These are phyloP conservation scores for Saccharomyces hybrid DNA, from an alignment of 1,139 yeast genomes.

Conservation along the genomic window DNA sequence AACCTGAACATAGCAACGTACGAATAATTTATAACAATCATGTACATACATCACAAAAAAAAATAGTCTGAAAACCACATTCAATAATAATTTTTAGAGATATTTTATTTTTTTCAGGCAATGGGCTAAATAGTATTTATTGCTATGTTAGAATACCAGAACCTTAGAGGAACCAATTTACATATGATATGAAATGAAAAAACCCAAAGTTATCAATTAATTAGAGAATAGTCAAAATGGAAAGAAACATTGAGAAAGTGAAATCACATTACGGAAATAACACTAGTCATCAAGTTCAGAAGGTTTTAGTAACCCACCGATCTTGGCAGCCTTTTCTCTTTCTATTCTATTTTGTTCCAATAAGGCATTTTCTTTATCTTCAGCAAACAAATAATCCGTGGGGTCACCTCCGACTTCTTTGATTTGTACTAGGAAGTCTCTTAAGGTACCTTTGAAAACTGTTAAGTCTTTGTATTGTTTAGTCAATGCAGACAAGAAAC, in stretches of 20 bases:
- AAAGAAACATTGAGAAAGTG: background rate
- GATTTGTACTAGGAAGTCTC: conserved; percentile 95
- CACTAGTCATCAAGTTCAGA: conserved; percentile 77
- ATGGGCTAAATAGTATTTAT: background rate
- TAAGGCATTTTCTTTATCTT: conserved; percentile 77
- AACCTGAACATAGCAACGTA: background rate
- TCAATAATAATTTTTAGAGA: background rate
- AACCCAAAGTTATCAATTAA: background rate
- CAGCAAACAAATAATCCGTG: conserved; percentile 89
- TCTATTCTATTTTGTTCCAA: conserved; percentile 62
- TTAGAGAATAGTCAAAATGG: background rate
- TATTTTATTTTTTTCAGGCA: background rate
- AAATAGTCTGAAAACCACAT: background rate
- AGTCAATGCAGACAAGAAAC: conserved; percentile 72
- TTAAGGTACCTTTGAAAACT: conserved; percentile 75
- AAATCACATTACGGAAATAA: background rate
- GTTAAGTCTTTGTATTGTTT: conserved; percentile 63
- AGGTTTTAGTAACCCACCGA: conserved; percentile 93
- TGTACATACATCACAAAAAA: background rate
- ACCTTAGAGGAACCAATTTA: background rate
- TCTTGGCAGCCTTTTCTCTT: conserved; percentile 73
- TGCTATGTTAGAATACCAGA: background rate
- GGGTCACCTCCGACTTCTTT: conserved; percentile 91
- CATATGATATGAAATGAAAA: conserved; percentile 1
- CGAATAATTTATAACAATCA: background rate